Evolutionary conservation across 768 basidiomycete species (phyloP), one percentile per base, ranked within the genome.

Genomic region (Trametes cinnabarina): DNA sequence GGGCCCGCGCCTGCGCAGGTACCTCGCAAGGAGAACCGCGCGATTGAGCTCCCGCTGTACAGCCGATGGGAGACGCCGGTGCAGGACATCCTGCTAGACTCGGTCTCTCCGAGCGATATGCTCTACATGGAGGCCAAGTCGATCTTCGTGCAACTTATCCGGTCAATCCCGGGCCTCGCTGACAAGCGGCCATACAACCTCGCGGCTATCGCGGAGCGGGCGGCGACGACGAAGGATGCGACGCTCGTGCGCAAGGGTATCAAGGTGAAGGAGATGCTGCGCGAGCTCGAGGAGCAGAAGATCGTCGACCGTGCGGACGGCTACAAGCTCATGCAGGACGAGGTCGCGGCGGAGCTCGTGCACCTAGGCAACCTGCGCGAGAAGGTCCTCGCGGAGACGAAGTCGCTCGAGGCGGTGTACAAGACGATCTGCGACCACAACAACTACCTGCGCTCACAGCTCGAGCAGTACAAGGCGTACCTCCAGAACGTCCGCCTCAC

Each of bases 91-190:
- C 82, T 99, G 56, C 94, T 98, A 88, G 94, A 95, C 72, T 92
- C 93, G 23, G 90, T 99, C 26, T 98, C 97, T 22, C 94, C 94
- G 43, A 90, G 90, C 70, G 97, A 99, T 74, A 96, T 99, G 86
- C 84, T 98, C 28, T 99, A 98, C 78, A 98, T 98, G 94, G 97
- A 99, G 72, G 92, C 97, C 55, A 99, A 99, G 77, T 98, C 96
- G 7, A 98, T 98, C 69, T 94, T 99, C 65, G 97, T 98, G 30
- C 94, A 98, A 71, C 84, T 98, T 51, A 86, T 99, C 55, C 94
- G 97, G 64, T 98, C 95, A 30, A 83, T 99, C 55, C 96, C 96
- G 1, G 82, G 87, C 47, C 79, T 86, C 0, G 81, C 85, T 5
- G 92, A 94, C 51, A 90, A 89, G 69, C 85, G 86, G 28, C 97